Evolutionary conservation across 176 grass and related monocot genomes (phyloP).

Genomic region (Paspalum vaginatum): DNA sequence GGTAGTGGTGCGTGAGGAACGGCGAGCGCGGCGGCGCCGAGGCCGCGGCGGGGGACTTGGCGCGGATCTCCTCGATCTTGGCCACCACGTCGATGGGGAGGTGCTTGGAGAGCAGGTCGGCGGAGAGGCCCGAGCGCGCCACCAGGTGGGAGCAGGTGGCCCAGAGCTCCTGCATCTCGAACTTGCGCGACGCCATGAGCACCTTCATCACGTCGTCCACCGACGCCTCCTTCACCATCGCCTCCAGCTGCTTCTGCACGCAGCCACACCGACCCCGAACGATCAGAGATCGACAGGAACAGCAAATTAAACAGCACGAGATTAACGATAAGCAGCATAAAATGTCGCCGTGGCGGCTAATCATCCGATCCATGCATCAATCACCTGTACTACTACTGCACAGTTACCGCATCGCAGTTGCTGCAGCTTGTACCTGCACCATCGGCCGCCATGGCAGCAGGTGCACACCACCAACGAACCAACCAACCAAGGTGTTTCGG

Average conservation of each 20-base stretch:
- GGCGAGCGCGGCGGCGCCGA: slow-evolving; percentile 51
- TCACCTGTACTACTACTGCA: too few species aligned
- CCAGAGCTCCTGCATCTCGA: slow-evolving; percentile 89
- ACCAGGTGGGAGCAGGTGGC: slow-evolving; percentile 86
- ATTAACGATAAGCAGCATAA: too few species aligned
- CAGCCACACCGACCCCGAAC: too few species aligned
- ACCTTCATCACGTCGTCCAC: slow-evolving; percentile 99
- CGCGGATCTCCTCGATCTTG: slow-evolving; percentile 77
- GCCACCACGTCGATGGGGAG: slow-evolving; percentile 87
- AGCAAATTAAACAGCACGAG: too few species aligned
- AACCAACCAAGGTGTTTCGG: slow-evolving; percentile 35
- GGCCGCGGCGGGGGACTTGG: slow-evolving; percentile 53
- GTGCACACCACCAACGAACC: neutral
- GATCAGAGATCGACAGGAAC: too few species aligned
- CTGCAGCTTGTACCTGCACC: neutral
- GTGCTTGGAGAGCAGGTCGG: slow-evolving; percentile 92
- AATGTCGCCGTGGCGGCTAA: too few species aligned
- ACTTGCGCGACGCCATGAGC: slow-evolving; percentile 85
- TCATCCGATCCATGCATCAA: too few species aligned
- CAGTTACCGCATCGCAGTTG: too few species aligned
- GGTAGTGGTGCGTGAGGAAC: slow-evolving; percentile 71
- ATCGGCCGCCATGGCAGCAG: neutral
- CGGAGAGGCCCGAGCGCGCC: slow-evolving; percentile 82
- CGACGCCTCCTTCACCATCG: slow-evolving; percentile 94
- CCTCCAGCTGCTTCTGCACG: slow-evolving; percentile 85